A percentile compares a stretch with the other conserved stretches of the same genome.
phyloP scores from a whole-genome alignment of 352 stramenopile genomes.

The Phytopythium delawarense region DNA sequence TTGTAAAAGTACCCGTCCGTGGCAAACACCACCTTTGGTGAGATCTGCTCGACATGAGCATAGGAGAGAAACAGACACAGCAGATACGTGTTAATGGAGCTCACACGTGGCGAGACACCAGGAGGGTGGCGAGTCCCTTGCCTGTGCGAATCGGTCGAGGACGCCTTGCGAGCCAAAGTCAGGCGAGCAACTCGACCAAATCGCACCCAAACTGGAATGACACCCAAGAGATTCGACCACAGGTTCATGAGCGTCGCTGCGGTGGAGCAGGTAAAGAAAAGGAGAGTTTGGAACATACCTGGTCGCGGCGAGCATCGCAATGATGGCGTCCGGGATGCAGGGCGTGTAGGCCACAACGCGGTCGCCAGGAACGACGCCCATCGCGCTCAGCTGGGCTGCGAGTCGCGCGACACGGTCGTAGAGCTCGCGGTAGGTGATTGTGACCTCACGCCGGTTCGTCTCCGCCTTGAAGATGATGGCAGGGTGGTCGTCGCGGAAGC shows the following conservation, averaged over 20 bases:
- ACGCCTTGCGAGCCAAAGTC: conserved; percentile 85
- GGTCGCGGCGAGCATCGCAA: conserved; percentile 71
- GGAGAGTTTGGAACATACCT: conserved; percentile 15
- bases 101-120: not conserved
- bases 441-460: conserved; percentile 50
- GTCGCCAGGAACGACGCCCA: conserved; percentile 50
- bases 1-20: conserved; percentile 83
- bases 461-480: conserved; percentile 76
- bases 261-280: too few relatives aligned
- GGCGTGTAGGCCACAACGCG: conserved; percentile 67
- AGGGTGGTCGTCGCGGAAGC: conserved; percentile 63
- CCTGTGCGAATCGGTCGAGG: conserved; percentile 76
- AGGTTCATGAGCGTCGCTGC: too few relatives aligned
- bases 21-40: conserved; percentile 70
- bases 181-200: conserved; percentile 81
- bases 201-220: conserved; percentile 36
- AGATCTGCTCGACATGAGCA: conserved; percentile 29
- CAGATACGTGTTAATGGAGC: not conserved
- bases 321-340: conserved; percentile 65
- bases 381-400: conserved; percentile 30
- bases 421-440: conserved; percentile 62
- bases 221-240: not conserved
- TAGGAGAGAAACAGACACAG: not conserved
- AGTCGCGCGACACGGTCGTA: conserved; percentile 55
- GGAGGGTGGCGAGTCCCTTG: not conserved